phyloP scores from a whole-genome alignment of 78 protist genomes.

The Goniomonas avonlea region DNA sequence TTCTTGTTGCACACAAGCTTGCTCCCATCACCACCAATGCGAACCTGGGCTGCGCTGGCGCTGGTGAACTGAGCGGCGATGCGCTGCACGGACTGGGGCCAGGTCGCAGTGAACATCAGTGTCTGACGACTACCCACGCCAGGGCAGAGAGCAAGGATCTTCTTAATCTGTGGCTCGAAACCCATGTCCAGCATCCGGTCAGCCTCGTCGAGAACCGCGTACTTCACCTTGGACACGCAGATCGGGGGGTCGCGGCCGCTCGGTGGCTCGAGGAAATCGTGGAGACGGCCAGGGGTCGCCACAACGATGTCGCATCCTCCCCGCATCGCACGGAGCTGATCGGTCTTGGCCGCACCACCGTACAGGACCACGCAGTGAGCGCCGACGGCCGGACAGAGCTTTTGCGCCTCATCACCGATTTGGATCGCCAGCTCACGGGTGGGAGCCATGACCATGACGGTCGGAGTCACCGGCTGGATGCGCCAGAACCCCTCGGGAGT shows the following conservation, averaged over 20 bases:
- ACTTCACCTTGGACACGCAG: constrained; percentile 39
- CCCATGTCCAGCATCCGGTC: constrained; percentile 96
- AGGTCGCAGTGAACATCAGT: constrained; percentile 95
- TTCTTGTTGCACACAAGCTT: constrained; percentile 63
- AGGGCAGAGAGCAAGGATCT: constrained; percentile 51
- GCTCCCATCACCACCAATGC: constrained; percentile 25
- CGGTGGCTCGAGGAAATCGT: constrained; percentile 79
- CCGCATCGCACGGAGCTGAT: constrained; percentile 56
- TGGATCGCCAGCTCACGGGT: constrained; percentile 92
- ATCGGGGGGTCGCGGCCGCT: constrained; percentile 60
- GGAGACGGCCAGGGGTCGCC: constrained; percentile 98
- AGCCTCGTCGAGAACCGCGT: constrained; percentile 88
- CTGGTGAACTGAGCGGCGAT: constrained; percentile 34
- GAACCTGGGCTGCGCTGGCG: neutral
- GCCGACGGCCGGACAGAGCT: constrained; percentile 28
- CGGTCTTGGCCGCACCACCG: constrained; percentile 85
- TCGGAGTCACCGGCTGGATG: too few species aligned
- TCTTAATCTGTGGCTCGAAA: constrained; percentile 79
- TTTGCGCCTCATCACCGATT: constrained; percentile 51
- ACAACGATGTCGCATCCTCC: constrained; percentile 72
- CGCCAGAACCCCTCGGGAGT: too few species aligned
- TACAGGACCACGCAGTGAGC: constrained; percentile 65
- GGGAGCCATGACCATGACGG: constrained; percentile 83
- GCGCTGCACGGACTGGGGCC: constrained; percentile 75
- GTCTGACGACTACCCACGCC: constrained; percentile 77